Conservation (phyloP, 1,284 basidiomycete genomes). For the Cutaneotrichosporon sp. region DNA sequence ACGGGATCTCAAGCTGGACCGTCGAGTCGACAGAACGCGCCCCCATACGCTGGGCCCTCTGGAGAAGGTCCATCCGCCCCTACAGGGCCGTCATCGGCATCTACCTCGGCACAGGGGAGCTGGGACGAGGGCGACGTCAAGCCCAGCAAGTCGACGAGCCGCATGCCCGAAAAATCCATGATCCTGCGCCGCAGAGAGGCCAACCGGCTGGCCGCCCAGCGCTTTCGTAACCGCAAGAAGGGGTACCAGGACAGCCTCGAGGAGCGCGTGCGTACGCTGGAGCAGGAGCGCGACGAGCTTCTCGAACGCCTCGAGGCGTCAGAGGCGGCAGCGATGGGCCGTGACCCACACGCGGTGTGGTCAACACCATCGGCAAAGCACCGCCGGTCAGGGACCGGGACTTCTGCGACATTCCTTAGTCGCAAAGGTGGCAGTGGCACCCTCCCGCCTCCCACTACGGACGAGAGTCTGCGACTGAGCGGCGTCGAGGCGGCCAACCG, state of each 20-base stretch:
- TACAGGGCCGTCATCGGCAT: background rate
- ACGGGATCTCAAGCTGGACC: background rate
- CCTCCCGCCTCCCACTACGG: background rate
- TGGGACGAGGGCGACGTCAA: background rate
- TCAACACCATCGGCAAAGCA: background rate
- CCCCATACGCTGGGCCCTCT: background rate
- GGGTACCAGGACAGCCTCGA: conserved; percentile 50
- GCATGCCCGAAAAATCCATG: conserved; percentile 14
- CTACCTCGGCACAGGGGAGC: background rate
- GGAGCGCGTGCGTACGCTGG: conserved; percentile 38
- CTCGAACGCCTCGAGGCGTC: conserved; percentile 28
- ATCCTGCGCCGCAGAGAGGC: conserved; percentile 44
- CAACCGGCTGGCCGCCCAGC: conserved; percentile 48
- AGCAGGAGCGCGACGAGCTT: conserved; percentile 38
- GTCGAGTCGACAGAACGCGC: background rate
- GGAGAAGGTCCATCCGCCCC: background rate
- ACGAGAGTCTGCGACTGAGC: conserved; percentile 35
- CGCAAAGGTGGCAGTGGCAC: conserved; percentile 3
- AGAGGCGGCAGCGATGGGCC: conserved; percentile 4
- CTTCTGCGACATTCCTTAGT: background rate
- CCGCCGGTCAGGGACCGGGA: background rate
- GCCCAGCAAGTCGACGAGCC: background rate
- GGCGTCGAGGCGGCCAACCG: conserved; percentile 42
- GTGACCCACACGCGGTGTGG: background rate
- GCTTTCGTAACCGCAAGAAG: conserved; percentile 49